A percentile compares a stretch with the other conserved stretches of the same genome.
Evolutionary conservation across 2,329 filamentous ascomycete genomes (phyloP).

Genomic region (Pseudogymnoascus sp.): DNA sequence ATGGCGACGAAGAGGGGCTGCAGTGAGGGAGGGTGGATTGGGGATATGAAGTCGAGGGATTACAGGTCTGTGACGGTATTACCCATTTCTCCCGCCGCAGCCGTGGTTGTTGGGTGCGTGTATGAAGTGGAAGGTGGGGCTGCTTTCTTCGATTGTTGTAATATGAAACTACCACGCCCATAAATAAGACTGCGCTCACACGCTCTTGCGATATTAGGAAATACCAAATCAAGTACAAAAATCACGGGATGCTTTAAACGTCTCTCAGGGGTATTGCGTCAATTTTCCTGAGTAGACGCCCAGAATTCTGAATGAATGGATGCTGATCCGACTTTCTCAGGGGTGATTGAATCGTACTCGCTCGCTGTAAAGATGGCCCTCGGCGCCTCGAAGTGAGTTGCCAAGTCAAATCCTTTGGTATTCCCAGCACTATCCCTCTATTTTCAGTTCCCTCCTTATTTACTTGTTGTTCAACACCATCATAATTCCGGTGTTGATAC

Average conservation of each 20-base stretch:
- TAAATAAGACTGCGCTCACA: constrained; percentile 7
- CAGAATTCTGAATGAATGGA: not conserved
- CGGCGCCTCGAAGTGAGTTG: not conserved
- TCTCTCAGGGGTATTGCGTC: not conserved
- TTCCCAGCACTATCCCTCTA: not conserved
- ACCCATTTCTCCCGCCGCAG: not conserved
- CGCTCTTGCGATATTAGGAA: not conserved
- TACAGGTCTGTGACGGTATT: not conserved
- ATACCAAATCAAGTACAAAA: constrained; percentile 3
- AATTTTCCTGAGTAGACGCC: not conserved
- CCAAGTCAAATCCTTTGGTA: not conserved
- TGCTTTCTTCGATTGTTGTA: constrained; percentile 5
- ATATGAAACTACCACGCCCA: not conserved
- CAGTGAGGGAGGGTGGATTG: constrained; percentile 13
- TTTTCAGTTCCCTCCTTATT: not conserved
- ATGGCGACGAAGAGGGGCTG: constrained; percentile 58
- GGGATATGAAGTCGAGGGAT: not conserved
- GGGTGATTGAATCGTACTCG: not conserved
- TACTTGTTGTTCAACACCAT: not conserved
- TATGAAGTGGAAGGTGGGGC: not conserved
- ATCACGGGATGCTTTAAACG: not conserved
- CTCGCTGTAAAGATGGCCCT: not conserved
- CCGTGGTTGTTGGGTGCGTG: not conserved
- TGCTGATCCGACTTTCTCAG: not conserved
- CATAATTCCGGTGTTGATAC: not conserved